Evolutionary conservation across 345 rosid genomes (phyloP).

Genomic region (Salix exigua): DNA sequence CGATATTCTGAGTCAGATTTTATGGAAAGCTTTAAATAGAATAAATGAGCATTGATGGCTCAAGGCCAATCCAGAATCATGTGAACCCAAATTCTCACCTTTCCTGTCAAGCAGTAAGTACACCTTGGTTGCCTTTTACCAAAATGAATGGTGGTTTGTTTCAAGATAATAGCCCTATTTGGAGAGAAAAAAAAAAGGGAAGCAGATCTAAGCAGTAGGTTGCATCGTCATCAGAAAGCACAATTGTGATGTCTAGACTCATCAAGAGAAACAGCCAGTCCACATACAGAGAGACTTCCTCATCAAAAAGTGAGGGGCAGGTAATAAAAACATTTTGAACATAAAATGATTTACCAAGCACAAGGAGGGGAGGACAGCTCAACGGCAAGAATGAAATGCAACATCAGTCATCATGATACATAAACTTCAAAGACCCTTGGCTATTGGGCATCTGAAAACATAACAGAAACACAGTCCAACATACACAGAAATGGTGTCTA

Average conservation of each 20-base stretch:
- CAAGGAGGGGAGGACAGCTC: background rate
- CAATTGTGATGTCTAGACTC: background rate
- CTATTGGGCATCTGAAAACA: background rate
- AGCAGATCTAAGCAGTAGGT: background rate
- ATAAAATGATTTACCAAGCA: background rate
- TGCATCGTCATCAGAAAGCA: background rate
- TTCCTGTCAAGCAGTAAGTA: conserved; percentile 10
- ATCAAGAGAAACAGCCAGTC: background rate
- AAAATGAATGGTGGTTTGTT: background rate
- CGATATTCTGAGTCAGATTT: conserved; percentile 37
- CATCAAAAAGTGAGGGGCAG: background rate
- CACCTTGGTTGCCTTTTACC: background rate
- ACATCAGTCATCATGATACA: background rate
- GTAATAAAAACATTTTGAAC: background rate
- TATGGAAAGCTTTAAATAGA: conserved; percentile 17
- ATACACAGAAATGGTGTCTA: background rate
- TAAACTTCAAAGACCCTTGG: background rate
- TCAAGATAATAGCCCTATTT: background rate
- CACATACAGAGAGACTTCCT: background rate
- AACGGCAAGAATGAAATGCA: background rate
- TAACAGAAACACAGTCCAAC: background rate
- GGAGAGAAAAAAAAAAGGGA: background rate
- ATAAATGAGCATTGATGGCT: conserved; percentile 16
- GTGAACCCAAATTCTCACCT: conserved; percentile 32
- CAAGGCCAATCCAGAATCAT: conserved; percentile 24